These are phyloP conservation scores for Malassezia pachydermatis DNA, from an alignment of 1,284 basidiomycete genomes.

Conservation along the genomic window DNA sequence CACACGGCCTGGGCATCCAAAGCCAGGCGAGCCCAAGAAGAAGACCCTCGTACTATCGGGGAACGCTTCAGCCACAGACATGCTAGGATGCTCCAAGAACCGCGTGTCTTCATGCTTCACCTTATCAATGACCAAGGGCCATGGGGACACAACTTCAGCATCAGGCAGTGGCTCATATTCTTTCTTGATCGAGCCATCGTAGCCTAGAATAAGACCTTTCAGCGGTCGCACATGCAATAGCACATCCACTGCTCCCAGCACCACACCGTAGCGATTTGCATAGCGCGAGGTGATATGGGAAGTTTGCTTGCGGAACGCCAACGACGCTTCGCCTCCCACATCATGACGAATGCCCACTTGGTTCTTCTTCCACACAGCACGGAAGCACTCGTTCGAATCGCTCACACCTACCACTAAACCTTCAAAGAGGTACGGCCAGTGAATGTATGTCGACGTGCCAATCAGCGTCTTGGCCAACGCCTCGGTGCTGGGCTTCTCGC, in stretches of 20 bases:
- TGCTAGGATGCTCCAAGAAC: constrained; percentile 57
- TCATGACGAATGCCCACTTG: not conserved
- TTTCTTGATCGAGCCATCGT: constrained; percentile 81
- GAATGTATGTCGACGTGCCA: constrained; percentile 56
- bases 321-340: not conserved
- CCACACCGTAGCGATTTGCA: constrained; percentile 77
- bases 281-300: constrained; percentile 55
- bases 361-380: constrained; percentile 58
- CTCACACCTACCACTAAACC: constrained; percentile 76
- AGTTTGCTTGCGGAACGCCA: constrained; percentile 55
- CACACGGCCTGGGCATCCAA: constrained; percentile 89
- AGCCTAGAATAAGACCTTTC: constrained; percentile 71
- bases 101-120: constrained; percentile 38
- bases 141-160: constrained; percentile 72
- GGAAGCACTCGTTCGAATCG: constrained; percentile 60
- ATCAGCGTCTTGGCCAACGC: constrained; percentile 61
- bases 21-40: constrained; percentile 84
- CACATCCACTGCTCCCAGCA: constrained; percentile 62
- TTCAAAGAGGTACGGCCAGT: constrained; percentile 92
- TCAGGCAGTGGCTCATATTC: constrained; percentile 69
- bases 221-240: constrained; percentile 45
- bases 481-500: constrained; percentile 56
- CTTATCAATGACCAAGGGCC: constrained; percentile 48
- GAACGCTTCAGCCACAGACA: constrained; percentile 76
- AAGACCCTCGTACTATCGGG: constrained; percentile 82